phyloP scores from a whole-genome alignment of 2,329 filamentous ascomycete genomes.

The Amylocarpus encephaloides region DNA sequence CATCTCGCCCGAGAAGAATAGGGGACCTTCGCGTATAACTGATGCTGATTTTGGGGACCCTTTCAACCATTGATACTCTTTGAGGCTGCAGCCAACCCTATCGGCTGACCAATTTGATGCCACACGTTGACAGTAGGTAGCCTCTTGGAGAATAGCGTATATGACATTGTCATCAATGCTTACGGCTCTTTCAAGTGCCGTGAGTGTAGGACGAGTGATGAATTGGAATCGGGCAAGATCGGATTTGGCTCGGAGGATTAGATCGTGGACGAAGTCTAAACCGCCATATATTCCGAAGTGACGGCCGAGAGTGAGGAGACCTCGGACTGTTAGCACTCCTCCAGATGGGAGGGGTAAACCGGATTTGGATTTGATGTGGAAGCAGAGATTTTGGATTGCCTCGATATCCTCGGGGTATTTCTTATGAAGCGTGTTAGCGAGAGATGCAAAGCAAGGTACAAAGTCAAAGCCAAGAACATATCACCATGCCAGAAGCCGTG shows the following conservation, averaged over 20 bases:
- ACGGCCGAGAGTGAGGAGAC: conserved; percentile 74
- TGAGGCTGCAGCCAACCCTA: conserved; percentile 47
- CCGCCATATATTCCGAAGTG: conserved; percentile 71
- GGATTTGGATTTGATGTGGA: conserved; percentile 53
- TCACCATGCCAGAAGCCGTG: too few relatives aligned
- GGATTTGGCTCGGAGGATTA: conserved; percentile 61
- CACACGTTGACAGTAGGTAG: conserved; percentile 69
- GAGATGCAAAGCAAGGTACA: too few relatives aligned
- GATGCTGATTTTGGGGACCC: conserved; percentile 27
- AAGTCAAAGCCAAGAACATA: too few relatives aligned
- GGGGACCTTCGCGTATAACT: conserved; percentile 40
- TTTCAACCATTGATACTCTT: conserved; percentile 44
- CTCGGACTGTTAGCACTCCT: conserved; percentile 62
- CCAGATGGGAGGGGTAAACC: conserved; percentile 64
- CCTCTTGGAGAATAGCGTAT: conserved; percentile 82
- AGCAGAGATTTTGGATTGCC: conserved; percentile 59
- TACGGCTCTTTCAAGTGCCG: conserved; percentile 58
- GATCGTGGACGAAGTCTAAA: conserved; percentile 65
- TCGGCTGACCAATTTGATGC: conserved; percentile 71
- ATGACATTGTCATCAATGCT: conserved; percentile 72
- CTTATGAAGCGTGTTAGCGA: conserved; percentile 33
- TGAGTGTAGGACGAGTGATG: conserved; percentile 65
- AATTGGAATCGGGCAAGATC: conserved; percentile 74
- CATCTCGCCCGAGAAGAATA: conserved; percentile 91
- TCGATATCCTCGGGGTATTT: conserved; percentile 80